A percentile compares a stretch with the other conserved stretches of the same genome.
Conservation (phyloP, 164 flowering plant species). For the Macadamia integrifolia region DNA sequence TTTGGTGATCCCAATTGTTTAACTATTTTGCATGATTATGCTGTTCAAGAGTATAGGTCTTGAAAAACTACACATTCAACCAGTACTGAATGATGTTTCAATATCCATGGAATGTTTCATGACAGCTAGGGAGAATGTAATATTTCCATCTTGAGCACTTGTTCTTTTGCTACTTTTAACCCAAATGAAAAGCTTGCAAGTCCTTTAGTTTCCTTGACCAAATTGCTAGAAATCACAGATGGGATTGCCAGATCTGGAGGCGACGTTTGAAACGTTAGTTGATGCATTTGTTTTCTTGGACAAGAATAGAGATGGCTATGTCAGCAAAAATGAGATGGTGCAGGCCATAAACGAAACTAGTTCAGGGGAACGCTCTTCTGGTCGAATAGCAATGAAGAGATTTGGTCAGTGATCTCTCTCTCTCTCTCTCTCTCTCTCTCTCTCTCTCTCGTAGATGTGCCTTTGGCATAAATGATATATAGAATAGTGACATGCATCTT, state of each 20-base stretch:
- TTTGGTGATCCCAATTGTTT: too few species aligned
- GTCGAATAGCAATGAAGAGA: constrained; percentile 85
- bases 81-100: background rate
- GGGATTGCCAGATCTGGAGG: constrained; percentile 76
- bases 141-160: background rate
- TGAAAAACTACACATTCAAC: background rate
- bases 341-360: constrained; percentile 75
- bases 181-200: background rate
- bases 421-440: constrained; percentile 5
- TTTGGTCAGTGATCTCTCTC: constrained; percentile 58
- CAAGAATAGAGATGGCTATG: constrained; percentile 92
- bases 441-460: background rate
- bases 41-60: background rate
- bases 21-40: too few species aligned
- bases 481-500: too few species aligned
- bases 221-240: constrained; percentile 53
- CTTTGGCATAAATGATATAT: too few species aligned
- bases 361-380: constrained; percentile 79
- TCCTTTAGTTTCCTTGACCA: constrained; percentile 37
- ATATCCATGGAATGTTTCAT: background rate
- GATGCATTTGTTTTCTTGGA: constrained; percentile 93
- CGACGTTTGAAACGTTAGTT: constrained; percentile 75
- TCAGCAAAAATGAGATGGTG: constrained; percentile 92
- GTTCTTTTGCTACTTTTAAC: background rate
- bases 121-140: background rate